phyloP scores from a whole-genome alignment of 208 protist genomes.

The Phytomonas sp. region DNA sequence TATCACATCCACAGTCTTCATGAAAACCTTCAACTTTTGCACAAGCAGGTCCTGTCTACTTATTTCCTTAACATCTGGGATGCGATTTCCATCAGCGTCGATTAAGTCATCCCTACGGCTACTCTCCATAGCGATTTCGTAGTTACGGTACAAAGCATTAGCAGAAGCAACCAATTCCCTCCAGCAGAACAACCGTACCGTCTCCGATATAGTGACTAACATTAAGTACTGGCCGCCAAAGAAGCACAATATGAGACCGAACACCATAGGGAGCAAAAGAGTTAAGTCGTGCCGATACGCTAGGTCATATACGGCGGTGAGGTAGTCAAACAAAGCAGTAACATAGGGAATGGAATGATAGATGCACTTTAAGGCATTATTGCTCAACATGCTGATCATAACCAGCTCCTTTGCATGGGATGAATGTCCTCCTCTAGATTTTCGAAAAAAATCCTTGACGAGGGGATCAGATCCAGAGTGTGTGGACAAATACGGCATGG shows the following conservation, averaged over 20 bases:
- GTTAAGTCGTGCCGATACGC: slow-evolving; percentile 21
- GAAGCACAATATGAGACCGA: slow-evolving; percentile 69
- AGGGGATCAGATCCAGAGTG: too few relatives aligned
- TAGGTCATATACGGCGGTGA: slow-evolving; percentile 1
- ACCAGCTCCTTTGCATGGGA: not conserved
- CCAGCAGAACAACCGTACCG: slow-evolving; percentile 64
- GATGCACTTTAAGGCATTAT: slow-evolving; percentile 4
- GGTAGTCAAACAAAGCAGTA: not conserved
- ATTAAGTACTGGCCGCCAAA: slow-evolving; percentile 75
- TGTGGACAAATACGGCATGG: too few relatives aligned
- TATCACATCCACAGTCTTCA: slow-evolving; percentile 51
- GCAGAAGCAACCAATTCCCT: slow-evolving; percentile 34
- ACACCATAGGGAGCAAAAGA: slow-evolving; percentile 35
- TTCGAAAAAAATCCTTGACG: too few relatives aligned
- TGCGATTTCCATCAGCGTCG: slow-evolving; percentile 39
- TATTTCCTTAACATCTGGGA: slow-evolving; percentile 43
- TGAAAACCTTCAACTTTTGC: slow-evolving; percentile 43
- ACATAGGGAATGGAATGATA: slow-evolving; percentile 4
- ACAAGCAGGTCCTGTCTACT: slow-evolving; percentile 31
- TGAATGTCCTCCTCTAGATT: not conserved
- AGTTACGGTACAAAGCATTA: slow-evolving; percentile 48
- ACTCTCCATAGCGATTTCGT: slow-evolving; percentile 37
- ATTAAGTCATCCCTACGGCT: slow-evolving; percentile 44
- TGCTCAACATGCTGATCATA: slow-evolving; percentile 2
- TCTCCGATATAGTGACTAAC: slow-evolving; percentile 61